Percentiles rank a stretch among this genome's conserved stretches.
Conservation (phyloP, 2,329 filamentous ascomycete genomes). For the Lizonia empirigonia region DNA sequence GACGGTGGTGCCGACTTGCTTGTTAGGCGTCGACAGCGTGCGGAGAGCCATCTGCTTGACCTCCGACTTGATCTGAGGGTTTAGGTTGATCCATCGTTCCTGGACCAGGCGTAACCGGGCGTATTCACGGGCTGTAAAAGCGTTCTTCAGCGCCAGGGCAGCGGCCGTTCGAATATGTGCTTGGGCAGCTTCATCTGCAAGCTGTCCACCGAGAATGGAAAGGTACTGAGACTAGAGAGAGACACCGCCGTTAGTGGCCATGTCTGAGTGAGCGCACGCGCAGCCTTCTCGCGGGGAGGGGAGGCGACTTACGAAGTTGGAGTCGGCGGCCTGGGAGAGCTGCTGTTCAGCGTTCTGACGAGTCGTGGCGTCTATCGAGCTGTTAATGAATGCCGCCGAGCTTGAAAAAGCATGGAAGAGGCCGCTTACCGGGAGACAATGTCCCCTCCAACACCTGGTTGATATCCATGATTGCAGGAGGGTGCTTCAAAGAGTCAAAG, state of each 20-base stretch:
- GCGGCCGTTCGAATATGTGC: constrained; percentile 89
- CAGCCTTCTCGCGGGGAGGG: constrained; percentile 29
- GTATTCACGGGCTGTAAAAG: constrained; percentile 92
- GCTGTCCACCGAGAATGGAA: constrained; percentile 84
- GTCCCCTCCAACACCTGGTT: constrained; percentile 97
- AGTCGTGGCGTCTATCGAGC: constrained; percentile 77
- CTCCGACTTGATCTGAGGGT: constrained; percentile 78
- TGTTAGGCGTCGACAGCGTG: constrained; percentile 79
- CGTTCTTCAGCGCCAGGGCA: constrained; percentile 96
- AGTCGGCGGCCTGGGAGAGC: constrained; percentile 88
- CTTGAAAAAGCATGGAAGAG: constrained; percentile 16
- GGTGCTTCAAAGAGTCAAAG: constrained; percentile 31
- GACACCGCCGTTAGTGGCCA: constrained; percentile 39
- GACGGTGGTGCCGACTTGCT: constrained; percentile 83
- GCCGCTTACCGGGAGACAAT: constrained; percentile 81
- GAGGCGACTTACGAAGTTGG: constrained; percentile 88
- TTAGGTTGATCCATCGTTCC: constrained; percentile 87
- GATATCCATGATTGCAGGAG: constrained; percentile 80
- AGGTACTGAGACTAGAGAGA: constrained; percentile 75
- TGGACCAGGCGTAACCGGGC: constrained; percentile 87
- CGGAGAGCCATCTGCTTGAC: constrained; percentile 92
- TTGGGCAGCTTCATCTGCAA: constrained; percentile 86
- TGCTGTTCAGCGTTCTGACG: constrained; percentile 94
- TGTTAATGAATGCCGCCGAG: constrained; percentile 43
- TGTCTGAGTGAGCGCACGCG: constrained; percentile 20